Evolutionary conservation across 768 basidiomycete genomes (phyloP), one percentile per base, ranked within the genome.

Genomic region (Cyclocybe aegerita): DNA sequence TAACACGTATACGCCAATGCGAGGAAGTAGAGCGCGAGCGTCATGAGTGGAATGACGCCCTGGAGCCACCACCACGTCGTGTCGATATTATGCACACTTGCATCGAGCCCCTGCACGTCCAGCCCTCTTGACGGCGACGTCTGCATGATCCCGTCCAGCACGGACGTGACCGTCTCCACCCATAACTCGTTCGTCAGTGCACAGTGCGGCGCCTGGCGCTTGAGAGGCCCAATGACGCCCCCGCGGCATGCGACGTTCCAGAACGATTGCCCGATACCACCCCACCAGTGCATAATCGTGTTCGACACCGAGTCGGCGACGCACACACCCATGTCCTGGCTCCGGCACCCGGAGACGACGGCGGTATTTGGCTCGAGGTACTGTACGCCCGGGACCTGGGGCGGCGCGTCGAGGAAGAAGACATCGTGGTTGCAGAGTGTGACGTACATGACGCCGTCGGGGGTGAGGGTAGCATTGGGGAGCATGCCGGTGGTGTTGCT

Each of bases 201-300:
- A 38, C 58, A 60, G 23, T 41, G 45, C n/a, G 33, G 41, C 23
- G 37, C 46, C 39, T 29, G 43, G 14, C 37, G 38, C 12, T 50
- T 53, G 4, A 59, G 14, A 1, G 60, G 60, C 2, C 60, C 60
- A 8, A 60, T 34, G n/a, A 60, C 52, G 4, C 54, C 54, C 4
- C 60, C 60, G 15, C 60, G 37, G 38, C 60, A 60, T 9, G 36
- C 43, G 8, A 60, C 35, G 11, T 47, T 47, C 57, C 57, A 58
- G 30, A 56, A 48, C n/a, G 60, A 30, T 4, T 48, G 50, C 8
- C 55, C 60, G 12, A 32, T 11, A 7, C 59, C 57, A 11, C 57
- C 60, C 57, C 60, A 60, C 60, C 60, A 60, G 36, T 34, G 48
- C 6, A 60, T 43, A 35, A 60, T 58, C 4, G 60, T 52, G 16